phyloP scores from a whole-genome alignment of 192 early-diverging fungal genomes.

The Rhizoclosmatium sp. region DNA sequence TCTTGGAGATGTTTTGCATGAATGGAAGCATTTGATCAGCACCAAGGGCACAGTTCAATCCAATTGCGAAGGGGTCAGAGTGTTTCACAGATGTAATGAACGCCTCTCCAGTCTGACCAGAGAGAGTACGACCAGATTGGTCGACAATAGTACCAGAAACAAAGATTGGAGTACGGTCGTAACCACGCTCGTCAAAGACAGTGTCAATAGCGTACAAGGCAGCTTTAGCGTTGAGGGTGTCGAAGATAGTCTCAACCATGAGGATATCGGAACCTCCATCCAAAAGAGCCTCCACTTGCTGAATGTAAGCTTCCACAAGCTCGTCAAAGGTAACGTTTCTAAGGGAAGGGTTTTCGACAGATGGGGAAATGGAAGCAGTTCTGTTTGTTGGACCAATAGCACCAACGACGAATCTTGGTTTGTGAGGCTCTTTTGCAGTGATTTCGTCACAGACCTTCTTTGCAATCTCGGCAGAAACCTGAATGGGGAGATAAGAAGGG shows the following conservation, averaged over 20 bases:
- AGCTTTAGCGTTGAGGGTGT: constrained; percentile 97
- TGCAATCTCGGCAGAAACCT: constrained; percentile 80
- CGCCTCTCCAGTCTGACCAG: constrained; percentile 96
- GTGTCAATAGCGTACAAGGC: constrained; percentile 91
- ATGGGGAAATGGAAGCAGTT: constrained; percentile 95
- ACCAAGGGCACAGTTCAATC: constrained; percentile 70
- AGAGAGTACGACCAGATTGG: constrained; percentile 93
- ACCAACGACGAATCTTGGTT: constrained; percentile 87
- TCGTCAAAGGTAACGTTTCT: constrained; percentile 96
- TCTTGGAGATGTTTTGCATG: constrained; percentile 87
- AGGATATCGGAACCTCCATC: constrained; percentile 94
- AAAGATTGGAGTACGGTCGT: constrained; percentile 52
- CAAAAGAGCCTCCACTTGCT: constrained; percentile 89
- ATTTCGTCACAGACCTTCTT: constrained; percentile 83
- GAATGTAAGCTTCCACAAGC: constrained; percentile 88
- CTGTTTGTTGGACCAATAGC: constrained; percentile 89
- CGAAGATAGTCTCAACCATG: constrained; percentile 96
- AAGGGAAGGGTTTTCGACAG: constrained; percentile 93
- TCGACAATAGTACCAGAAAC: constrained; percentile 92
- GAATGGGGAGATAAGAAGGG: not conserved
- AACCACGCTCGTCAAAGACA: constrained; percentile 81
- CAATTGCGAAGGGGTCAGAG: constrained; percentile 85
- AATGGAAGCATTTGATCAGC: constrained; percentile 97
- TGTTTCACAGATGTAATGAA: constrained; percentile 88
- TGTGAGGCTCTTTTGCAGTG: constrained; percentile 74